phyloP scores from a whole-genome alignment of 495 filamentous ascomycete genomes.

The Sporormia fimetaria region DNA sequence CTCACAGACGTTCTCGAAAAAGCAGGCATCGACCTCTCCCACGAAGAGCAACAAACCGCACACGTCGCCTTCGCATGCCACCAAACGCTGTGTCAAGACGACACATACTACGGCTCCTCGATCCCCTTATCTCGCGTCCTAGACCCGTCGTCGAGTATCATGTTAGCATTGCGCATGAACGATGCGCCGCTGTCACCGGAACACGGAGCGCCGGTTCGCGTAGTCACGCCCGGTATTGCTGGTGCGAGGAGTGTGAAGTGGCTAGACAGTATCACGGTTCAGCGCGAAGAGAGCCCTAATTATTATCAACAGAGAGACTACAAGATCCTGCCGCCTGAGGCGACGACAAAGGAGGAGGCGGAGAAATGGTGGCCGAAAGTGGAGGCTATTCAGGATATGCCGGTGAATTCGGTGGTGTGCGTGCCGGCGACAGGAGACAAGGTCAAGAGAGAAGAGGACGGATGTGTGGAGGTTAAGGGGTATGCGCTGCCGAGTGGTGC shows the following conservation, averaged over 20 bases:
- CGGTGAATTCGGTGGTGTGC: slow-evolving; percentile 42
- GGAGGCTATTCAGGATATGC: slow-evolving; percentile 32
- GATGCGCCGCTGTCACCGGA: slow-evolving; percentile 27
- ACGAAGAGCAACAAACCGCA: slow-evolving; percentile 21
- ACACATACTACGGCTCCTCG: slow-evolving; percentile 46
- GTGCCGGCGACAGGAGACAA: slow-evolving; percentile 36
- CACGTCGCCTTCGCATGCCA: slow-evolving; percentile 48
- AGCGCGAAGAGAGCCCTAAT: slow-evolving; percentile 26
- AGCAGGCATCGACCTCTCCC: slow-evolving; percentile 29
- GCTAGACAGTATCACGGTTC: slow-evolving; percentile 30
- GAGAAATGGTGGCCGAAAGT: slow-evolving; percentile 34
- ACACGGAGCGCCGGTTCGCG: slow-evolving; percentile 31
- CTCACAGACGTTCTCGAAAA: slow-evolving; percentile 42
- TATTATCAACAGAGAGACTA: slow-evolving; percentile 34
- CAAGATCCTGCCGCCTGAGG: slow-evolving; percentile 33
- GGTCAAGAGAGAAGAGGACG: slow-evolving; percentile 31
- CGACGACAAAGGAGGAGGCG: slow-evolving; percentile 34
- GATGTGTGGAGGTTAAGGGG: slow-evolving; percentile 39
- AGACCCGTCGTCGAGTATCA: slow-evolving; percentile 37
- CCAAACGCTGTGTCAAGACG: slow-evolving; percentile 41
- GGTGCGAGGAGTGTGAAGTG: slow-evolving; percentile 34
- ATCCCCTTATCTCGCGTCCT: slow-evolving; percentile 41
- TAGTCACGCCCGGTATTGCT: slow-evolving; percentile 31
- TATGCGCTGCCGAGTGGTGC: slow-evolving; percentile 47
- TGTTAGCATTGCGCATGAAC: slow-evolving; percentile 43